These are phyloP conservation scores for Sanguinoderma infundibulare DNA, from an alignment of 1,284 basidiomycete genomes.

Conservation along the genomic window DNA sequence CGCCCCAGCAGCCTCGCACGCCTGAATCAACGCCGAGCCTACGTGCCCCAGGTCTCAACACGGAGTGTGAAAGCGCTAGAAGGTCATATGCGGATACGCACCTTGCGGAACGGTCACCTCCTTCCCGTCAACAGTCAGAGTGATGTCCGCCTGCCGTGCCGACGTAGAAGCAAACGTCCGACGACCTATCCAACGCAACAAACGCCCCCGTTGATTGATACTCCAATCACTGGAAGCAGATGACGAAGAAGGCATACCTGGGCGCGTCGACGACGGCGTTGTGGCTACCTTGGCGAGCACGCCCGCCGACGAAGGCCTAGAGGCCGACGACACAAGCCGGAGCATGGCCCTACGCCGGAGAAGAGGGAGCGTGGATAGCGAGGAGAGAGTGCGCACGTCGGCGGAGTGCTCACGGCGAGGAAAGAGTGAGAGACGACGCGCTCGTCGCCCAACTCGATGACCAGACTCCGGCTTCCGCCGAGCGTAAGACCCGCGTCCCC, in stretches of 20 bases:
- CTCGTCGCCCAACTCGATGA: slow-evolving; percentile 31
- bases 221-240: not conserved
- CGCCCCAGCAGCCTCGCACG: slow-evolving; percentile 88
- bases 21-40: slow-evolving; percentile 96
- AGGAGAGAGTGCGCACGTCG: slow-evolving; percentile 32
- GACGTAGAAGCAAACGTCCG: slow-evolving; percentile 70
- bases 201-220: not conserved
- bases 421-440: slow-evolving; percentile 25
- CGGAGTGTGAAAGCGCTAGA: slow-evolving; percentile 1
- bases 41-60: slow-evolving; percentile 18
- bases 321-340: slow-evolving; percentile 60
- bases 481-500: slow-evolving; percentile 19
- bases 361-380: slow-evolving; percentile 16
- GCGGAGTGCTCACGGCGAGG: slow-evolving; percentile 31
- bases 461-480: slow-evolving; percentile 33
- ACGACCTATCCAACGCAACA: slow-evolving; percentile 43
- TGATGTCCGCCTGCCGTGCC: slow-evolving; percentile 77
- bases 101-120: slow-evolving; percentile 93
- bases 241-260: slow-evolving; percentile 38
- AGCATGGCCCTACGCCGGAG: slow-evolving; percentile 49
- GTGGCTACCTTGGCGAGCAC: slow-evolving; percentile 65
- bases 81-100: slow-evolving; percentile 37
- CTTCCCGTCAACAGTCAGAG: slow-evolving; percentile 91
- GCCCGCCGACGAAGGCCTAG: slow-evolving; percentile 63
- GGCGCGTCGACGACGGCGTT: slow-evolving; percentile 44